Evolutionary conservation across 306 rosid species (phyloP), one percentile per base, ranked within the genome.

Genomic region (Corylus avellana): DNA sequence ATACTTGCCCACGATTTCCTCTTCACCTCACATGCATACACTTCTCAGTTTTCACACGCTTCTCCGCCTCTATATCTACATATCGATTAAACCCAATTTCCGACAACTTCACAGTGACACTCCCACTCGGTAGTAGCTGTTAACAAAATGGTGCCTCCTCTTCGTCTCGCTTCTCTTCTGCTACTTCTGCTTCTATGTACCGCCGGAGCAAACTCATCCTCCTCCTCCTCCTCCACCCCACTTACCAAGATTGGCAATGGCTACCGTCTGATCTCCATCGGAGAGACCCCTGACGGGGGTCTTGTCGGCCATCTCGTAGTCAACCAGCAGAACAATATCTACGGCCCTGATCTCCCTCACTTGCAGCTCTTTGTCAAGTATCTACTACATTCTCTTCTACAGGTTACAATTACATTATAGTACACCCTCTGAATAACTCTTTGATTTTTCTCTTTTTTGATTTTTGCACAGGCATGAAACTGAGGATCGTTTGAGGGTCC

Each of bases 281-380:
- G 88, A 79, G 94, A 91, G 74, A 80, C 90, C 76, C 57, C 89
- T 10, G 93, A 90, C 55, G 97, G 98, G 18, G 97, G 86, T 9
- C 83, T 95, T 39, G 17, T 95, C 25, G 98, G 94, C 5, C 86
- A 78, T 70, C 98, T 95, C 37, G 84, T 88, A 75, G 75, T 92
- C 32, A 95, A 82, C 61, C 12, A 83, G 42, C 80, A 86, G 47
- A 86, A 89, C 91, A 80, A 82, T 12, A 75, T 82, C 80, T 95
- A 89, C 77, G 98, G 98, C 16, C 86, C 97, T 48, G 98, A 95
- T 57, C 85, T 95, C 74, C 89, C 97, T 18, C 77, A 87, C 68
- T 85, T 92, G 32, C 90, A 90, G 70, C 91, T 95, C 87, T 92
- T 78, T 61, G 96, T 83, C 79, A 95, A 95, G 98, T 94, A 80